phyloP scores from a whole-genome alignment of 2,329 filamentous ascomycete species.

The Botrytis galanthina region DNA sequence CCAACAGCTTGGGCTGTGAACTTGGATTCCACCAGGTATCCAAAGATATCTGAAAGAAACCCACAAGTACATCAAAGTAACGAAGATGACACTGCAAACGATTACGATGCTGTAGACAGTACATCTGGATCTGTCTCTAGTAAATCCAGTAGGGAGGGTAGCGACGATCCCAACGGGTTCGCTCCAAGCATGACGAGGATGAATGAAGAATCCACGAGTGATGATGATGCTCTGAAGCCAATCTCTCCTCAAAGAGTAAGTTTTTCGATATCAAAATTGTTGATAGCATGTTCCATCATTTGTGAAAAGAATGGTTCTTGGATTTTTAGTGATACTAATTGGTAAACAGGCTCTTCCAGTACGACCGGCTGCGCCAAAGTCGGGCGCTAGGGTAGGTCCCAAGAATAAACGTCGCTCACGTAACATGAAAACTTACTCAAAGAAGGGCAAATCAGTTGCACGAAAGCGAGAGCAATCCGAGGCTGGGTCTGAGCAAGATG shows the following conservation, averaged over 20 bases:
- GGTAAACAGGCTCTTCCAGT: slow-evolving; percentile 38
- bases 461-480: slow-evolving; percentile 24
- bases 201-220: slow-evolving; percentile 56
- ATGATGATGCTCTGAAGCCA: slow-evolving; percentile 41
- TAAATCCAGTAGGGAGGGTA: slow-evolving; percentile 40
- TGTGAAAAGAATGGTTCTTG: background rate
- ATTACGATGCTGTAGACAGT: slow-evolving; percentile 30
- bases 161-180: slow-evolving; percentile 45
- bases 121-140: slow-evolving; percentile 43
- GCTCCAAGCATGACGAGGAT: slow-evolving; percentile 49
- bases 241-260: slow-evolving; percentile 10
- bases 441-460: slow-evolving; percentile 38
- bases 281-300: background rate
- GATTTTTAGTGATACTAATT: slow-evolving; percentile 26
- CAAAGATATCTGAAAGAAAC: slow-evolving; percentile 49
- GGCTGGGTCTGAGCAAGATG: slow-evolving; percentile 27
- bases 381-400: slow-evolving; percentile 36
- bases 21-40: slow-evolving; percentile 56
- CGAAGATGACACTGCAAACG: slow-evolving; percentile 23
- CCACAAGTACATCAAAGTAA: slow-evolving; percentile 29
- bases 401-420: slow-evolving; percentile 33
- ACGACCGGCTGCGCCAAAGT: slow-evolving; percentile 32
- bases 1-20: slow-evolving; percentile 68
- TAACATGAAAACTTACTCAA: slow-evolving; percentile 41
- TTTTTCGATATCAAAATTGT: background rate